Percentiles rank a stretch among this genome's conserved stretches.
Conservation (phyloP, 2,329 filamentous ascomycete genomes). For the Epichloe sibirici region DNA sequence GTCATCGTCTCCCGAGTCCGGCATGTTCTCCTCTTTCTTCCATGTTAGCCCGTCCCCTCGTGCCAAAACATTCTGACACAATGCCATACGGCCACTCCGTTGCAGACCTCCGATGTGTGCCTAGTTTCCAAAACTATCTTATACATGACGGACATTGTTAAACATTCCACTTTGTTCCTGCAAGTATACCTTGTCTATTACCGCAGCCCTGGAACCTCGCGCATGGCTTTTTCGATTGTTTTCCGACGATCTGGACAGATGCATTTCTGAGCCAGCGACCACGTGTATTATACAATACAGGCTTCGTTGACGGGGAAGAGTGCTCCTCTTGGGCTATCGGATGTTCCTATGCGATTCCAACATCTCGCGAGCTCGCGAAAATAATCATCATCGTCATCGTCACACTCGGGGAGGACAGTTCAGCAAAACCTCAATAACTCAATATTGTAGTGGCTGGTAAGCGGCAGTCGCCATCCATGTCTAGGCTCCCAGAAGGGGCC, state of each 20-base stretch:
- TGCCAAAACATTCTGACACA: background rate
- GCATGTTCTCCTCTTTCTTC: constrained; percentile 2
- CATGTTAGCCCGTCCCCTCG: constrained; percentile 1
- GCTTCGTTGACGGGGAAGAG: background rate
- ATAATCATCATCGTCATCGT: background rate
- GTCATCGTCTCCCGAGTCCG: background rate
- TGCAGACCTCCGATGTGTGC: background rate
- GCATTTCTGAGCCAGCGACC: background rate
- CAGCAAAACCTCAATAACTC: background rate
- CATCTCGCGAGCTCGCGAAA: background rate
- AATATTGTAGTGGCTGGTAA: background rate
- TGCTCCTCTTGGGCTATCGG: background rate
- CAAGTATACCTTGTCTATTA: background rate
- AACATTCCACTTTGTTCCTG: background rate
- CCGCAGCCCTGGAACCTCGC: background rate
- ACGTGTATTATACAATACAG: background rate
- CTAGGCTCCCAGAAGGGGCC: background rate
- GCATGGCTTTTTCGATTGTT: background rate
- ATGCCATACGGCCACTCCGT: background rate
- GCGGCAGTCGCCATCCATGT: background rate
- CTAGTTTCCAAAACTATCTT: background rate
- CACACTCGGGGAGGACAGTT: background rate
- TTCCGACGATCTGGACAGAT: background rate
- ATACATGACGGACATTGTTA: background rate
- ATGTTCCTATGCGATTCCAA: background rate